Evolutionary conservation across 2,329 filamentous ascomycete genomes (phyloP).

Genomic region (Botrytis fabae): DNA sequence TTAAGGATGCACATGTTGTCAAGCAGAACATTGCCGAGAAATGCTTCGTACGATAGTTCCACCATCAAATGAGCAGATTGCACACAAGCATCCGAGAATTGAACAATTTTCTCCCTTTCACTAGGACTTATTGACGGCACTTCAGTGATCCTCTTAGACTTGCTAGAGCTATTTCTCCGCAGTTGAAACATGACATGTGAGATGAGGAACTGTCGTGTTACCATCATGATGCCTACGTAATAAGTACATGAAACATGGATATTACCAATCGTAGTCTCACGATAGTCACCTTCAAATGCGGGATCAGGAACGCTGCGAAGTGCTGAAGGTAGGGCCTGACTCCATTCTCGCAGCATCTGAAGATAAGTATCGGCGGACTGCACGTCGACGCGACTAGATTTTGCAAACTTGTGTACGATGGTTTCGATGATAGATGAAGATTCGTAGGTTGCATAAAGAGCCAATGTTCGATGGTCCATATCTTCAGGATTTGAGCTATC

Average conservation of each 20-base stretch:
- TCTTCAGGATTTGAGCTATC: constrained; percentile 5
- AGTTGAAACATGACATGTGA: constrained; percentile 11
- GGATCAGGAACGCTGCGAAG: background rate
- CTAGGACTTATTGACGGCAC: background rate
- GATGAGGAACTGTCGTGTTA: constrained; percentile 13
- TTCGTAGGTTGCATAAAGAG: constrained; percentile 6
- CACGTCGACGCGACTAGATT: background rate
- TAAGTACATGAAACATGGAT: constrained; percentile 14
- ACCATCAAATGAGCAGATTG: constrained; percentile 14
- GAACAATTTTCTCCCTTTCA: background rate
- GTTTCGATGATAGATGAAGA: constrained; percentile 16
- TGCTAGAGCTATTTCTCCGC: constrained; percentile 6
- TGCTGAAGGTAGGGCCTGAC: constrained; percentile 12
- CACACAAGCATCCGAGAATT: constrained; percentile 7
- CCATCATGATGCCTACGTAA: constrained; percentile 13
- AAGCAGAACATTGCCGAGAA: background rate
- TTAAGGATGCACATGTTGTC: constrained; percentile 13
- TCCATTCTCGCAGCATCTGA: constrained; percentile 11
- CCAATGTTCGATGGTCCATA: constrained; percentile 4
- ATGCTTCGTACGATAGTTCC: constrained; percentile 7
- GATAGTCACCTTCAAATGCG: background rate
- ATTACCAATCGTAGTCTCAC: constrained; percentile 9
- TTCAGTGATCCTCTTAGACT: background rate
- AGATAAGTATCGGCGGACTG: constrained; percentile 15
- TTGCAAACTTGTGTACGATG: constrained; percentile 1